Evolutionary conservation across 306 rosid genomes (phyloP).

Genomic region (Clitoria ternatea): DNA sequence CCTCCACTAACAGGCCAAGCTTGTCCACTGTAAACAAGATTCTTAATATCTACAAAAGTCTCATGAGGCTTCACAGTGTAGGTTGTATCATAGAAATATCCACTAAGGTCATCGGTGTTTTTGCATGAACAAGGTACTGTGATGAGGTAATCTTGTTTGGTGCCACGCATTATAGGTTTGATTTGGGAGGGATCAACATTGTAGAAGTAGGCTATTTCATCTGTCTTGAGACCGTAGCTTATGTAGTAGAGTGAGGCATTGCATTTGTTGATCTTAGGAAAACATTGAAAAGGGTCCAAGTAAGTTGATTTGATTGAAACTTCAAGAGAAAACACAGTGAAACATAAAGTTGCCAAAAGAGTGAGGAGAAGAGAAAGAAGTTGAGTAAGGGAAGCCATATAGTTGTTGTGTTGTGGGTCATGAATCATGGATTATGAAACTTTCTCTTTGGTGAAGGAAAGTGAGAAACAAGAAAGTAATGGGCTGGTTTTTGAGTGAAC

Average conservation of each 20-base stretch:
- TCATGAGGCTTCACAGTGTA: constrained; percentile 39
- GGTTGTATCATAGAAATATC: constrained; percentile 52
- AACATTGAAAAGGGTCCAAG: constrained; percentile 47
- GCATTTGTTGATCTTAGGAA: constrained; percentile 38
- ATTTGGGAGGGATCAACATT: constrained; percentile 41
- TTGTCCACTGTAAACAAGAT: constrained; percentile 51
- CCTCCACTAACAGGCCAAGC: constrained; percentile 25
- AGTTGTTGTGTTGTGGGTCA: no score
- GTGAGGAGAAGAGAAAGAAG: constrained; percentile 32
- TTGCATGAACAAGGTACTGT: constrained; percentile 65
- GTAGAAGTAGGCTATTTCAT: constrained; percentile 45
- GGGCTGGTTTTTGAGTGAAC: background rate
- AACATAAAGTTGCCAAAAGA: constrained; percentile 23
- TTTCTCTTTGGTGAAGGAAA: constrained; percentile 19
- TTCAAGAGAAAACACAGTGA: background rate
- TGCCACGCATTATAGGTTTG: constrained; percentile 21
- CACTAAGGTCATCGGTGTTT: constrained; percentile 24
- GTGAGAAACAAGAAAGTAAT: background rate
- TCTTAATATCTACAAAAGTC: constrained; percentile 27
- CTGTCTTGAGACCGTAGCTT: background rate
- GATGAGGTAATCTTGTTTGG: constrained; percentile 49
- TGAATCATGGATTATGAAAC: constrained; percentile 21
- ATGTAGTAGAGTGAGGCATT: constrained; percentile 58
- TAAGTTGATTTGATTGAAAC: background rate
- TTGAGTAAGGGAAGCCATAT: constrained; percentile 47